These are phyloP conservation scores for Lactarius trivialis DNA, from an alignment of 768 basidiomycete genomes.

Conservation along the genomic window DNA sequence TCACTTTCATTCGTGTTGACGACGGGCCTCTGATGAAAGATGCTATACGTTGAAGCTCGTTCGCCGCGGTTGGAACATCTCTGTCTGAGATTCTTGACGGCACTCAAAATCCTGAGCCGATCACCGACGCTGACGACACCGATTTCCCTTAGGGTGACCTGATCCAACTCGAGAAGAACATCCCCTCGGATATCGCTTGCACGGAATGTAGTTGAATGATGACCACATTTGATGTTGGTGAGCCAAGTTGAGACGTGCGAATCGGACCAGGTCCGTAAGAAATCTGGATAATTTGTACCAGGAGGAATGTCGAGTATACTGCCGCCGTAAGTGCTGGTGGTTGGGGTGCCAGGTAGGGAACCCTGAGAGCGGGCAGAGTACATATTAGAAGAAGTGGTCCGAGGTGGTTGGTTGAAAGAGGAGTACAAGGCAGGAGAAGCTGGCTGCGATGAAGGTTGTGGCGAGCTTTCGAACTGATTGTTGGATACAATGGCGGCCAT, in stretches of 20 bases:
- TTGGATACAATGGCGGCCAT: conserved; percentile 26
- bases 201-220: conserved; percentile 63
- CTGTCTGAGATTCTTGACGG: conserved; percentile 71
- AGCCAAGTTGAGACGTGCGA: conserved; percentile 73
- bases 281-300: conserved; percentile 54
- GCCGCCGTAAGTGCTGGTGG: conserved; percentile 25
- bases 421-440: conserved; percentile 34
- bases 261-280: conserved; percentile 67
- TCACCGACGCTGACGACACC: conserved; percentile 87
- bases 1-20: conserved; percentile 17
- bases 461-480: conserved; percentile 31
- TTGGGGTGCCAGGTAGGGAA: conserved; percentile 39
- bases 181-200: conserved; percentile 89
- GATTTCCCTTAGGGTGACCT: conserved; percentile 83
- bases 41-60: conserved; percentile 1
- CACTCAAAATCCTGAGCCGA: conserved; percentile 78
- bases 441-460: conserved; percentile 34
- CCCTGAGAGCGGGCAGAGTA: conserved; percentile 37
- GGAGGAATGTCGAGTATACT: conserved; percentile 49
- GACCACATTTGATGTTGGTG: conserved; percentile 62
- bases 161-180: conserved; percentile 87
- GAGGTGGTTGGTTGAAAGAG: conserved; percentile 31
- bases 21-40: conserved; percentile 10
- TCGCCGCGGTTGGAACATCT: conserved; percentile 35
- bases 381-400: conserved; percentile 32